phyloP scores from a whole-genome alignment of 352 stramenopile genomes.

The Thalassiosira livingstoniorum region DNA sequence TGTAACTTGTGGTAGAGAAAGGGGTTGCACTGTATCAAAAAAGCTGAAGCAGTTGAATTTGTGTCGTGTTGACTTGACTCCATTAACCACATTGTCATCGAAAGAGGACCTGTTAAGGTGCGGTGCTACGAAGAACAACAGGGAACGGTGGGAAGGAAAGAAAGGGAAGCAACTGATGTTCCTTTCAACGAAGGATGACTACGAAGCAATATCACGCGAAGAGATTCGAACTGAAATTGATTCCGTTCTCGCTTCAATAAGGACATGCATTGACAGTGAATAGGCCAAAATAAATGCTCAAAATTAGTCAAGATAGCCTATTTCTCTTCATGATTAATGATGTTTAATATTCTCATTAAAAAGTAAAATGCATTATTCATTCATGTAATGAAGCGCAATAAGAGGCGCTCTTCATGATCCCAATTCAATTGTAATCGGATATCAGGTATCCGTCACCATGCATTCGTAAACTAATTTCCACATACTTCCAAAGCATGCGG shows the following conservation, averaged over 20 bases:
- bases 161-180: constrained; percentile 18
- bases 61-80: constrained; percentile 16
- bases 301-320: too few species aligned
- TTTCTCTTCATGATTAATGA: too few species aligned
- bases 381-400: too few species aligned
- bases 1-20: constrained; percentile 33
- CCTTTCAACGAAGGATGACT: constrained; percentile 29
- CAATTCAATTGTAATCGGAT: too few species aligned
- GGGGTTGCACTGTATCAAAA: constrained; percentile 27
- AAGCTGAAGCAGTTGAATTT: constrained; percentile 11
- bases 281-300: too few species aligned
- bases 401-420: too few species aligned
- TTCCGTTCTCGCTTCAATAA: constrained; percentile 18
- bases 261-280: not conserved
- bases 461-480: too few species aligned
- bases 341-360: too few species aligned
- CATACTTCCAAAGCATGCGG: constrained; percentile 3
- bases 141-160: not conserved
- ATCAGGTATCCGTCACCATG: too few species aligned
- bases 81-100: constrained; percentile 13
- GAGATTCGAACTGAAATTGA: constrained; percentile 30
- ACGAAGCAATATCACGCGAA: constrained; percentile 25
- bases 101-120: constrained; percentile 19
- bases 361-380: too few species aligned
- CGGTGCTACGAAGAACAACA: not conserved